Evolutionary conservation across 1,284 basidiomycete species (phyloP).

Genomic region (Marasmius tenuissimus): DNA sequence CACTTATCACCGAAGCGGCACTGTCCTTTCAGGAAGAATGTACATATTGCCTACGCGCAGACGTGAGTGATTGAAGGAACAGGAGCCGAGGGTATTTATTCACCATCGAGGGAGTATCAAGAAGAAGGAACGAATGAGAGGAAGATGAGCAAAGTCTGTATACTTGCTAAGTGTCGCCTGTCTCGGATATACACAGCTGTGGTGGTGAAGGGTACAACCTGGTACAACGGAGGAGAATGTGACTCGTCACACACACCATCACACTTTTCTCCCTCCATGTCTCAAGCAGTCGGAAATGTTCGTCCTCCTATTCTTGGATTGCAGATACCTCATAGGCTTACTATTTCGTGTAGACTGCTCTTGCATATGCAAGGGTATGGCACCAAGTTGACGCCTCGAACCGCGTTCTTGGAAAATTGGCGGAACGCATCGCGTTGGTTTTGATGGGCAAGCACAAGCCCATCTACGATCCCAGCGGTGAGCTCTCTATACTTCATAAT

Average conservation of each 20-base stretch:
- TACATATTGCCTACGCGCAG: slow-evolving; percentile 43
- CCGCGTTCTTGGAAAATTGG: slow-evolving; percentile 89
- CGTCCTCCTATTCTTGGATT: slow-evolving; percentile 18
- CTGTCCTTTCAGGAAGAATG: slow-evolving; percentile 63
- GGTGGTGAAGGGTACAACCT: too few relatives aligned
- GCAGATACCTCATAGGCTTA: not conserved
- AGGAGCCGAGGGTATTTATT: not conserved
- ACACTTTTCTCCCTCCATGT: slow-evolving; percentile 38
- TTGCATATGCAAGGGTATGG: slow-evolving; percentile 94
- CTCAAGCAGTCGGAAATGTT: slow-evolving; percentile 70
- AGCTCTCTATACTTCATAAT: slow-evolving; percentile 23
- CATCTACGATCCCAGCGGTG: slow-evolving; percentile 89
- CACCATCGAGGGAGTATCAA: not conserved
- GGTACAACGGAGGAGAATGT: too few relatives aligned
- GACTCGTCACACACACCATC: not conserved
- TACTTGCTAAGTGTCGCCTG: too few relatives aligned
- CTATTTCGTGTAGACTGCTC: slow-evolving; percentile 66
- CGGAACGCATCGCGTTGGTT: slow-evolving; percentile 90
- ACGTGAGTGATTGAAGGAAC: not conserved
- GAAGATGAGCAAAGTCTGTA: too few relatives aligned
- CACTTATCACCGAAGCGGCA: slow-evolving; percentile 72
- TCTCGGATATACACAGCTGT: too few relatives aligned
- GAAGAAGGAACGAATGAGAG: too few relatives aligned
- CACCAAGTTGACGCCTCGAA: slow-evolving; percentile 93
- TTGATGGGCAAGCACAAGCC: slow-evolving; percentile 99